A percentile compares a stretch with the other conserved stretches of the same genome.
These are phyloP conservation scores for Suhomyces wounanorum DNA, from an alignment of 1,139 yeast genomes.

Conservation along the genomic window DNA sequence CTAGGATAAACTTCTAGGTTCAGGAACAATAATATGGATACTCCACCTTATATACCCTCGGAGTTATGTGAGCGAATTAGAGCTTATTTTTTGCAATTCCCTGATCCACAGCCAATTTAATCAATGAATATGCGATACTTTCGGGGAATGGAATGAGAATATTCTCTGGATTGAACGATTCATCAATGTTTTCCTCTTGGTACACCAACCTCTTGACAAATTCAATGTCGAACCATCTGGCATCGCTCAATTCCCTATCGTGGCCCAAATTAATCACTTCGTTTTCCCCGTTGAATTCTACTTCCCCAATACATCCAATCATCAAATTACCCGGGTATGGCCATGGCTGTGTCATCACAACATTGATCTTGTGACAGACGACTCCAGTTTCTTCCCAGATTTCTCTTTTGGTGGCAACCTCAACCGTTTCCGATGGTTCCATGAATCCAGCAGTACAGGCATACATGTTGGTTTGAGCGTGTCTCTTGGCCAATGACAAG, in stretches of 20 bases:
- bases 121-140: constrained; percentile 45
- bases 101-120: constrained; percentile 49
- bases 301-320: constrained; percentile 84
- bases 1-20: not conserved
- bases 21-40: not conserved
- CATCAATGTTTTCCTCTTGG: constrained; percentile 24
- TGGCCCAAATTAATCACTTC: constrained; percentile 71
- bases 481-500: constrained; percentile 67
- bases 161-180: constrained; percentile 40
- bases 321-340: constrained; percentile 92
- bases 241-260: constrained; percentile 83
- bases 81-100: constrained; percentile 15
- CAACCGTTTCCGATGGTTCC: constrained; percentile 93
- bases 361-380: constrained; percentile 55
- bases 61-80: not conserved
- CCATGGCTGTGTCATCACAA: constrained; percentile 87
- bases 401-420: constrained; percentile 84
- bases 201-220: constrained; percentile 52
- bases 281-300: constrained; percentile 61
- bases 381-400: constrained; percentile 97
- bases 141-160: constrained; percentile 44
- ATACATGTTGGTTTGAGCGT: constrained; percentile 54
- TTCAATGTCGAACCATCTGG: constrained; percentile 73
- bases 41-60: not conserved
- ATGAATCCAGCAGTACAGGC: constrained; percentile 92